phyloP scores from a whole-genome alignment of 805 yeast species.

The Candida cerambycidarum region DNA sequence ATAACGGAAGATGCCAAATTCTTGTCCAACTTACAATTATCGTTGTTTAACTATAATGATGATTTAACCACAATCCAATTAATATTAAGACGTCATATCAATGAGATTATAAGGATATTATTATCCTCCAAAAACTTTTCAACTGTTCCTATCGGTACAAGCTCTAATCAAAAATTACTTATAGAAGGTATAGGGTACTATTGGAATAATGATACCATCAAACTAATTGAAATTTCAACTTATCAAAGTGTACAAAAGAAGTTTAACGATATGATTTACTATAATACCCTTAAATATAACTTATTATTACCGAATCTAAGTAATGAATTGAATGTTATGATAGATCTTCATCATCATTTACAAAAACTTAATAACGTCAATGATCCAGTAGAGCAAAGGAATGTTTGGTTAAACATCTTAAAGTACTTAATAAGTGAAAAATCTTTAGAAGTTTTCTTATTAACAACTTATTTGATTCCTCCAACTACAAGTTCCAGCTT shows the following conservation, averaged over 20 bases:
- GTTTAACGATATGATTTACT: slow-evolving; percentile 34
- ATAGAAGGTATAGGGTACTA: slow-evolving; percentile 44
- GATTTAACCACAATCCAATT: slow-evolving; percentile 46
- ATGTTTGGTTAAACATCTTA: slow-evolving; percentile 43
- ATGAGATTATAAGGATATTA: slow-evolving; percentile 40
- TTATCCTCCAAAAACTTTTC: slow-evolving; percentile 38
- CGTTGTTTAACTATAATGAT: slow-evolving; percentile 46
- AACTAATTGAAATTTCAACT: slow-evolving; percentile 41
- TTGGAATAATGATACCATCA: slow-evolving; percentile 43
- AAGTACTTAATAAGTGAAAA: slow-evolving; percentile 43
- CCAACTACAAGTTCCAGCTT: slow-evolving; percentile 40
- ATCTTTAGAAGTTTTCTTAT: slow-evolving; percentile 38
- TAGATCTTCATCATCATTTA: slow-evolving; percentile 43
- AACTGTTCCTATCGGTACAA: slow-evolving; percentile 2
- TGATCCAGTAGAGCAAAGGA: slow-evolving; percentile 23
- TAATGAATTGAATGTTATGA: slow-evolving; percentile 42
- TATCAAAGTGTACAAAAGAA: slow-evolving; percentile 37
- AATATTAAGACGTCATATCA: slow-evolving; percentile 44
- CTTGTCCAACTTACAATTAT: slow-evolving; percentile 40
- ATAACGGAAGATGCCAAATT: slow-evolving; percentile 47
- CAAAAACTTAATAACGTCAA: slow-evolving; percentile 30
- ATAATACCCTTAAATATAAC: slow-evolving; percentile 31
- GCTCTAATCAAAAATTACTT: slow-evolving; percentile 20
- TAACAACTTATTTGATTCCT: slow-evolving; percentile 42
- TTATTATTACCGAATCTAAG: slow-evolving; percentile 35